phyloP scores from a whole-genome alignment of 2,329 filamentous ascomycete genomes.

The Cordyceps tenuipes region DNA sequence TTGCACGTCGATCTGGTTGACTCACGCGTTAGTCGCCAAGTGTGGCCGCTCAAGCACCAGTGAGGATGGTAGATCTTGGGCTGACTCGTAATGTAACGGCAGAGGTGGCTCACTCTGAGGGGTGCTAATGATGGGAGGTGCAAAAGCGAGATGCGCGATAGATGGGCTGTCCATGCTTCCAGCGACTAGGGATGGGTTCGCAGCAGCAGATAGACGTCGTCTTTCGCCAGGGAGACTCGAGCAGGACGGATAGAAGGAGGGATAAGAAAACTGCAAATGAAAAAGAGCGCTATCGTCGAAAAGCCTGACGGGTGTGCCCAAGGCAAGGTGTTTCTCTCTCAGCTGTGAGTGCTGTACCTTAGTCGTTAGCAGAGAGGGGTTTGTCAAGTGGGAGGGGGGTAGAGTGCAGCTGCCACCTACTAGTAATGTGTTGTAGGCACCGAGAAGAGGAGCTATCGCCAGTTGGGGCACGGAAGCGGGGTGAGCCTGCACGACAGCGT shows the following conservation, averaged over 20 bases:
- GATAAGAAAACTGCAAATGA: neutral
- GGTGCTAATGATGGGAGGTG: neutral
- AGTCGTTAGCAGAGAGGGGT: constrained; percentile 5
- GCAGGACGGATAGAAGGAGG: neutral
- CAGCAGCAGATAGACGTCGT: neutral
- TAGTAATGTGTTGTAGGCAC: neutral
- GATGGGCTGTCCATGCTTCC: neutral
- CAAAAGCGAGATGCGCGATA: neutral
- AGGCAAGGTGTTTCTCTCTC: neutral
- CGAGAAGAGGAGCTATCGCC: neutral
- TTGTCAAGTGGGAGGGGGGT: neutral
- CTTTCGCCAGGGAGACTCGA: neutral
- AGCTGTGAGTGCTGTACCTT: neutral
- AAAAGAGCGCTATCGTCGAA: neutral
- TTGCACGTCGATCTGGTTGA: constrained; percentile 5
- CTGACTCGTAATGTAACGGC: neutral
- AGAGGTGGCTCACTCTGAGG: neutral
- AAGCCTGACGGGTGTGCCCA: neutral
- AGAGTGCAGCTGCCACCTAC: too few relatives aligned
- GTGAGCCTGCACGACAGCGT: neutral
- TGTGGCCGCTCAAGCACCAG: neutral
- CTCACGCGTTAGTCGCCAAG: constrained; percentile 27
- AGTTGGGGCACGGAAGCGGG: neutral
- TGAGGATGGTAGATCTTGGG: neutral
- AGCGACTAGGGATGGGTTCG: neutral